Evolutionary conservation across 2,329 filamentous ascomycete species (phyloP).

Genomic region (Cryphonectria parasitica): DNA sequence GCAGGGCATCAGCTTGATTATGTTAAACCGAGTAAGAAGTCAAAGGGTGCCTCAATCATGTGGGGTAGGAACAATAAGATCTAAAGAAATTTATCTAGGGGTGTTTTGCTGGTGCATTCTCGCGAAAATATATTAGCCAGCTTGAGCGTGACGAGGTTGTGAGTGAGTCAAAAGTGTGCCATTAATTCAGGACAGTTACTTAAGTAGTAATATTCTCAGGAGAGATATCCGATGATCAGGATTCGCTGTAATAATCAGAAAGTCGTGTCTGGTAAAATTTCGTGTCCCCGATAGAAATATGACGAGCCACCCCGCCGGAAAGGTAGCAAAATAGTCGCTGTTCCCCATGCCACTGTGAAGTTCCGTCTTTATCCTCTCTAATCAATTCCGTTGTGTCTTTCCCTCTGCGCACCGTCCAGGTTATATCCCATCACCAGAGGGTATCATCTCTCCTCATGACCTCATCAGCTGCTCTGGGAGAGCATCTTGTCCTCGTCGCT

Average conservation of each 20-base stretch:
- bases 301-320: background rate
- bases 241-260: background rate
- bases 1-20: too few relatives aligned
- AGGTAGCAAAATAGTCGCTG: background rate
- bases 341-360: background rate
- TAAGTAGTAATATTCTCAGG: background rate
- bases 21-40: too few relatives aligned
- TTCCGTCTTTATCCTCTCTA: background rate
- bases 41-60: too few relatives aligned
- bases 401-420: background rate
- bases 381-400: background rate
- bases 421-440: constrained; percentile 15
- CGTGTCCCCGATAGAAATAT: background rate
- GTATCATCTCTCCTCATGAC: constrained; percentile 22
- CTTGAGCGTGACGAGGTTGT: background rate
- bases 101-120: too few relatives aligned
- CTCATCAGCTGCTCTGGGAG: constrained; percentile 10
- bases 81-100: too few relatives aligned
- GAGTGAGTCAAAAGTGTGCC: background rate
- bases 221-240: background rate
- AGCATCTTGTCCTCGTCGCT: constrained; percentile 20
- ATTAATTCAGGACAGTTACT: too few relatives aligned
- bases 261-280: background rate
- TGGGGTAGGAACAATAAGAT: too few relatives aligned
- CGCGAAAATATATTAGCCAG: too few relatives aligned